Evolutionary conservation across 306 rosid genomes (phyloP), one percentile per base, ranked within the genome.

Genomic region (Sicyos baderoa): DNA sequence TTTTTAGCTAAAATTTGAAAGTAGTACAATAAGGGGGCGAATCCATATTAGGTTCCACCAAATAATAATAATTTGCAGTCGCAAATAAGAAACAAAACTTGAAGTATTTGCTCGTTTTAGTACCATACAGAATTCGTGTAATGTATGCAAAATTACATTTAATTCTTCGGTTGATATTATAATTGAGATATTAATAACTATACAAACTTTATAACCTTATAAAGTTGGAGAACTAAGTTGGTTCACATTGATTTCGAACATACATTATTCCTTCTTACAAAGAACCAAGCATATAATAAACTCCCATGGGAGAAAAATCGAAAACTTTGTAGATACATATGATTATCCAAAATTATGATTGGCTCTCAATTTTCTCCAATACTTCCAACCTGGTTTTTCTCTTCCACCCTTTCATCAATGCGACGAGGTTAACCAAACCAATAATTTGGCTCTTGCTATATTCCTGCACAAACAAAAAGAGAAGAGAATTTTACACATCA

Each of bases 361-460:
- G 42, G 12, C 79, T 91, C 79, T 94, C 97, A 60, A 94, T 94
- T 88, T 90, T 94, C 82, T 90, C 99, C 50, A 94, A 57, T 53
- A 86, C 74, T 72, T 94, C 99, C 84, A 88, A 78, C 84, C 96
- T 86, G 66, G 90, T 86, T 88, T 94, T 94, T 73, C 99, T 86
- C 86, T 90, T 90, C 99, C 99, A 94, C 67, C 96, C 89, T 86
- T 88, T 94, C 99, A 94, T 88, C 4, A 95, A 11, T 56, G 97
- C 93, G 72, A 94, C 99, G n/a, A 94, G 89, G 83, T 94, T 90
- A 79, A 94, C 45, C 83, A 94, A 71, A 74, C 99, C 97, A 55
- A 90, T 84, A 59, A 90, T 61, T 80, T 94, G 99, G 82, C 60
- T 85, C 83, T 87, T 90, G 37, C 74, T 86, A 78, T 90, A 90